Evolutionary conservation across 2,329 filamentous ascomycete species (phyloP).

Genomic region (Scytalidium sp.): DNA sequence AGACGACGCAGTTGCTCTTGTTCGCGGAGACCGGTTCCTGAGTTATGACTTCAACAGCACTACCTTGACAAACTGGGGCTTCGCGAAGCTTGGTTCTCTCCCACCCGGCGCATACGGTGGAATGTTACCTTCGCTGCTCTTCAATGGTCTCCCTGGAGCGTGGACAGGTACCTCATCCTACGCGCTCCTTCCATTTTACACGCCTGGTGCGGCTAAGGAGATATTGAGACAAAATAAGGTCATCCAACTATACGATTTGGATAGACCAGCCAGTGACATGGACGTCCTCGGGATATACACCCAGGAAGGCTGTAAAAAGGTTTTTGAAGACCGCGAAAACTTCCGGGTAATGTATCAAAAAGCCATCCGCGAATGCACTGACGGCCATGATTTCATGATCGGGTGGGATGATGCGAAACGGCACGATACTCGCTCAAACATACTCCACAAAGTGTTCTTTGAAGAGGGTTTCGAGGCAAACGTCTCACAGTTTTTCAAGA

Average conservation of each 20-base stretch:
- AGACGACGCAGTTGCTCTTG: slow-evolving; percentile 44
- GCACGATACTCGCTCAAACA: slow-evolving; percentile 36
- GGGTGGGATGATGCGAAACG: slow-evolving; percentile 40
- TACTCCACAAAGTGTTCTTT: slow-evolving; percentile 43
- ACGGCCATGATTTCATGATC: slow-evolving; percentile 44
- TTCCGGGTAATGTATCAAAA: slow-evolving; percentile 47
- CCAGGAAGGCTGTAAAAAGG: slow-evolving; percentile 44
- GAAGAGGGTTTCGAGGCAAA: slow-evolving; percentile 41
- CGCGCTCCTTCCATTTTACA: slow-evolving; percentile 48
- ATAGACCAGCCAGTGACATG: slow-evolving; percentile 36
- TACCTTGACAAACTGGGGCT: slow-evolving; percentile 44
- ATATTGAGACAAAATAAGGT: slow-evolving; percentile 45
- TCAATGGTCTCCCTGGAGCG: slow-evolving; percentile 42
- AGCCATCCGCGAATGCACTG: slow-evolving; percentile 36
- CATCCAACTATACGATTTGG: slow-evolving; percentile 42
- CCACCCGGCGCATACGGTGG: slow-evolving; percentile 42
- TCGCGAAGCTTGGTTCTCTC: slow-evolving; percentile 33
- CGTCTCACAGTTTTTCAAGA: slow-evolving; percentile 39
- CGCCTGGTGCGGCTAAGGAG: slow-evolving; percentile 41
- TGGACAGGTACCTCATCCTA: slow-evolving; percentile 48
- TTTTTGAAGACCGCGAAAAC: slow-evolving; percentile 45
- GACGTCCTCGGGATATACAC: slow-evolving; percentile 45
- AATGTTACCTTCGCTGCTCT: slow-evolving; percentile 40
- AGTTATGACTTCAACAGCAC: slow-evolving; percentile 46
- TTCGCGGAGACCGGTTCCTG: slow-evolving; percentile 43